Conservation (phyloP, 2,329 filamentous ascomycete species). For the Fusarium humuli region DNA sequence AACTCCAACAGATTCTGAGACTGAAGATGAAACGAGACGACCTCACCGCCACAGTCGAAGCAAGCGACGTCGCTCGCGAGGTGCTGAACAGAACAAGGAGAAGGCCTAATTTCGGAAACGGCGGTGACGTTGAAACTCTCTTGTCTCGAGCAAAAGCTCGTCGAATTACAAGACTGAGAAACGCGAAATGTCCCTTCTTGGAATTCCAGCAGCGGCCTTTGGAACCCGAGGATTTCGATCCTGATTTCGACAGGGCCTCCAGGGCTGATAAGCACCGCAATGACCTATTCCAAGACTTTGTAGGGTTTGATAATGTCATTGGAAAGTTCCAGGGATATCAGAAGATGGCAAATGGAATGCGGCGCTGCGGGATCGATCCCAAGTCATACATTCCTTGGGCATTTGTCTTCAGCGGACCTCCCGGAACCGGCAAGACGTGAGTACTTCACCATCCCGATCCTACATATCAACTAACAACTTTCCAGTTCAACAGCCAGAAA, state of each 20-base stretch:
- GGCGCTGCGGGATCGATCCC: neutral
- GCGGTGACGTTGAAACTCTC: neutral
- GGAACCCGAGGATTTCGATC: neutral
- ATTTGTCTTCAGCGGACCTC: neutral
- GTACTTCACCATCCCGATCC: neutral
- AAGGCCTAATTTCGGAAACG: slow-evolving; percentile 5
- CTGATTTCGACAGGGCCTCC: neutral
- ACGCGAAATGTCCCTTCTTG: neutral
- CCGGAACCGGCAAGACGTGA: neutral
- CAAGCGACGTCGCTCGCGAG: neutral
- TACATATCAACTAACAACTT: neutral
- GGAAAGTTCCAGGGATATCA: neutral
- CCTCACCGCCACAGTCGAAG: neutral
- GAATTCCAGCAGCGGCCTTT: neutral
- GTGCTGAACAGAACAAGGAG: neutral
- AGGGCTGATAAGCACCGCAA: neutral
- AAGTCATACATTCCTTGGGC: neutral
- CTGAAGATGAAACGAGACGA: neutral
- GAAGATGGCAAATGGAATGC: neutral
- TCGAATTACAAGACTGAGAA: neutral
- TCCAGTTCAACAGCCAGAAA: neutral
- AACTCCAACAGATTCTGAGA: neutral
- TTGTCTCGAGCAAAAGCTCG: neutral
- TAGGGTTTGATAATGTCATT: neutral
- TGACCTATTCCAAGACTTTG: neutral